These are phyloP conservation scores for Daldinia sp. DNA, from an alignment of 2,329 filamentous ascomycete genomes.

Conservation along the genomic window DNA sequence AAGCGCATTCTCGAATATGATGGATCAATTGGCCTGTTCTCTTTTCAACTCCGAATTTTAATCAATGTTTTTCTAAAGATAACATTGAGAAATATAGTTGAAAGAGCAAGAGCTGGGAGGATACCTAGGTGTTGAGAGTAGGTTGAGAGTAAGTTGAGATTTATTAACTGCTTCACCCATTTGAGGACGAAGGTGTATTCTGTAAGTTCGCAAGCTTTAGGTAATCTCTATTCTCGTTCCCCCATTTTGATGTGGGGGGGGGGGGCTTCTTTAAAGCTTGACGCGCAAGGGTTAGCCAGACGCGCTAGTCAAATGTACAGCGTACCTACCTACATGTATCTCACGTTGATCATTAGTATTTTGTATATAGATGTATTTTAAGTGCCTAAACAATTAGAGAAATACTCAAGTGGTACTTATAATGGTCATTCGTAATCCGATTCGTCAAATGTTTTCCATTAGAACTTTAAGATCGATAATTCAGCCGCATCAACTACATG, in stretches of 20 bases:
- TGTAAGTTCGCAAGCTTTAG: not conserved
- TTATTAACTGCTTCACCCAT: not conserved
- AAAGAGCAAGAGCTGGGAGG: too few relatives aligned
- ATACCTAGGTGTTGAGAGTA: not conserved
- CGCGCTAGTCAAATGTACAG: not conserved
- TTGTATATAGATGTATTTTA: not conserved
- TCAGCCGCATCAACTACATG: constrained; percentile 24
- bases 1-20: constrained; percentile 12
- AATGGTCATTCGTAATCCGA: constrained; percentile 5
- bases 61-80: not conserved
- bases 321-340: too few relatives aligned
- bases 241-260: constrained; percentile 1
- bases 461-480: constrained; percentile 6
- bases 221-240: not conserved
- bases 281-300: constrained; percentile 1
- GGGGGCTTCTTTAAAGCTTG: not conserved
- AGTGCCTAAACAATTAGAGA: not conserved
- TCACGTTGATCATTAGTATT: too few relatives aligned
- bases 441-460: constrained; percentile 2
- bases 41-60: not conserved
- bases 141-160: not conserved
- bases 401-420: not conserved
- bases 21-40: not conserved
- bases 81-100: not conserved
- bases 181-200: not conserved